phyloP scores from a whole-genome alignment of 2,329 filamentous ascomycete species.

The Cercospora brassicicola region DNA sequence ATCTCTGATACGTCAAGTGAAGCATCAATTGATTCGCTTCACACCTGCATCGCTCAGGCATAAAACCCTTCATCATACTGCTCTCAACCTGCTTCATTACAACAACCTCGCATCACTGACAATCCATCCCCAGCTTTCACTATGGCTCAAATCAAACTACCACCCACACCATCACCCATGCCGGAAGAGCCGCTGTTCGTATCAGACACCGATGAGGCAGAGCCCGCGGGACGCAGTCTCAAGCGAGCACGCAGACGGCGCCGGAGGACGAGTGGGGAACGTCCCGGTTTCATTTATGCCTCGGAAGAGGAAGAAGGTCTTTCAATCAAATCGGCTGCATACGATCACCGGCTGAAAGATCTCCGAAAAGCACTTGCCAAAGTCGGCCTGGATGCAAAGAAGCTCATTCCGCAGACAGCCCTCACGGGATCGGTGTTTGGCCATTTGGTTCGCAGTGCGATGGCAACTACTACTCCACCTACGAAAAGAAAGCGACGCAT shows the following conservation, averaged over 20 bases:
- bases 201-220: neutral
- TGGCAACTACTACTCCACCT: neutral
- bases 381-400: neutral
- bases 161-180: neutral
- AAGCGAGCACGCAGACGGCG: neutral
- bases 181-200: neutral
- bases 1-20: neutral
- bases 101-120: neutral
- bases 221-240: neutral
- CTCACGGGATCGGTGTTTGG: neutral
- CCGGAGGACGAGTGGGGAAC: neutral
- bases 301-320: neutral
- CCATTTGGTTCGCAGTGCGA: neutral
- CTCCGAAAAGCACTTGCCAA: neutral
- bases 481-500: slow-evolving; percentile 8
- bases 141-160: neutral
- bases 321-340: neutral
- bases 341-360: neutral
- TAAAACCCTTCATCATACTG: neutral
- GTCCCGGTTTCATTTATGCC: neutral
- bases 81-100: neutral
- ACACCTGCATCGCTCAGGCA: neutral
- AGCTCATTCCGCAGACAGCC: neutral
- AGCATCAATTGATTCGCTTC: neutral
- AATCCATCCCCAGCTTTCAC: neutral